These are phyloP conservation scores for Ambrosiella cleistominuta DNA, from an alignment of 2,329 filamentous ascomycete species.

Conservation along the genomic window DNA sequence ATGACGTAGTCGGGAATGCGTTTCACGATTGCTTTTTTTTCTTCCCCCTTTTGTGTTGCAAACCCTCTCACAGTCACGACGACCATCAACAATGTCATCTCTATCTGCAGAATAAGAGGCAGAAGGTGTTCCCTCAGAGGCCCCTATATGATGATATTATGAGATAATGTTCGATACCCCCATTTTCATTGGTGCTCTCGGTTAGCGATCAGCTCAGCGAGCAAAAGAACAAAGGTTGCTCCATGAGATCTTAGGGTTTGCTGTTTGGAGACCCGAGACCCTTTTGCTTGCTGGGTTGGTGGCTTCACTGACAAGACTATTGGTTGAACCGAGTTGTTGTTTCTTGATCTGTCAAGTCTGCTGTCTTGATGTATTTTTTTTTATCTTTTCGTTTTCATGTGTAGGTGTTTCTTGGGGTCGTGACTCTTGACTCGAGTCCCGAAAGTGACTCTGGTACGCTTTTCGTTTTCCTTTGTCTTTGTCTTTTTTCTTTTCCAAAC, in stretches of 20 bases:
- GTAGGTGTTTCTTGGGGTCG: background rate
- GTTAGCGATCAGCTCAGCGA: background rate
- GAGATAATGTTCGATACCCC: background rate
- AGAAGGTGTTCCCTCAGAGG: background rate
- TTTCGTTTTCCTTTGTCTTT: no score
- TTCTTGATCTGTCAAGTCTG: background rate
- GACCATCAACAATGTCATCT: background rate
- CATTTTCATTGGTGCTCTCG: background rate
- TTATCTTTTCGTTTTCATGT: background rate
- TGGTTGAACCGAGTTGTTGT: background rate
- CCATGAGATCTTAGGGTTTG: no score
- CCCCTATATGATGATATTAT: background rate
- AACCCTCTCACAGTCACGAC: slow-evolving; percentile 1
- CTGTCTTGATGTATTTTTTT: background rate
- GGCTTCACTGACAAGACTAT: background rate
- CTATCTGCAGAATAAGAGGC: background rate
- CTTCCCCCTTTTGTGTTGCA: slow-evolving; percentile 4
- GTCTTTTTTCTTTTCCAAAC: background rate
- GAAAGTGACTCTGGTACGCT: background rate
- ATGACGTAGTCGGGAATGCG: no score
- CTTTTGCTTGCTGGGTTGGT: background rate
- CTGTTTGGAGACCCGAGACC: background rate
- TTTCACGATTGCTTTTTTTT: background rate
- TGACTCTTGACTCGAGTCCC: background rate
- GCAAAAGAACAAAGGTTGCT: no score